Base-by-base conservation (phyloP, 176 grass and related monocot species). In the Typha latifolia region DNA sequence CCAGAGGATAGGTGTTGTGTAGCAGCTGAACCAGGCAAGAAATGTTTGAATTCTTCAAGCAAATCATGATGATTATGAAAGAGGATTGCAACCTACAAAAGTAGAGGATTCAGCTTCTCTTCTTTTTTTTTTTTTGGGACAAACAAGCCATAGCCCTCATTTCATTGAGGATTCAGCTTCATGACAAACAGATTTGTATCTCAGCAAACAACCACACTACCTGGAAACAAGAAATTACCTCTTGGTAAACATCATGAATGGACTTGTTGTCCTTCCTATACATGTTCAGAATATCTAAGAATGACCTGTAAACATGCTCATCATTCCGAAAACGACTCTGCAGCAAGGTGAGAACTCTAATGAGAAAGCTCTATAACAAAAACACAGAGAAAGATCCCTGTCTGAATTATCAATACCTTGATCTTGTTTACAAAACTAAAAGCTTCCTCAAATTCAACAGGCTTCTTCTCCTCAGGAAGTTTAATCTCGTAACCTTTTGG, bases 391-490 rank as follows among this genome's bases (percentile, higher is more conserved):
- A 59, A 19, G 7, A n/a, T 21, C 2, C 18, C n/a, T 18, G 6
- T 78, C 13, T 69, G 49, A 71, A 47, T 66, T 27, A 51, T 63
- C 21, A 26, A 61, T 70, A 93, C 94, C 81, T 99, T 99, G 18
- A 99, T 99, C 83, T 93, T 99, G 77, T 99, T 99, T 32, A 99
- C 94, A 22, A 99, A 99, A 85, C 84, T 87, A 78, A 99, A 93
- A 18, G 94, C 94, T 72, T 99, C 94, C 31, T 85, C 89, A 72
- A 99, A 99, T 82, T 99, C 94, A 11, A 99, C 86, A 6, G 94
- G 94, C 43, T 93, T 99, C 79, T 99, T 99, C 77, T 97, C 94
- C 19, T 99, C 94, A 49, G 83, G 84, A 23, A 93, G 82, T 74
- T 89, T 99, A 78, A 99, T 99, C 62, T 90, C 94, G 61, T 93